Evolutionary conservation across 495 filamentous ascomycete species (phyloP), one percentile per base, ranked within the genome.

Genomic region (Penicillium silybi): DNA sequence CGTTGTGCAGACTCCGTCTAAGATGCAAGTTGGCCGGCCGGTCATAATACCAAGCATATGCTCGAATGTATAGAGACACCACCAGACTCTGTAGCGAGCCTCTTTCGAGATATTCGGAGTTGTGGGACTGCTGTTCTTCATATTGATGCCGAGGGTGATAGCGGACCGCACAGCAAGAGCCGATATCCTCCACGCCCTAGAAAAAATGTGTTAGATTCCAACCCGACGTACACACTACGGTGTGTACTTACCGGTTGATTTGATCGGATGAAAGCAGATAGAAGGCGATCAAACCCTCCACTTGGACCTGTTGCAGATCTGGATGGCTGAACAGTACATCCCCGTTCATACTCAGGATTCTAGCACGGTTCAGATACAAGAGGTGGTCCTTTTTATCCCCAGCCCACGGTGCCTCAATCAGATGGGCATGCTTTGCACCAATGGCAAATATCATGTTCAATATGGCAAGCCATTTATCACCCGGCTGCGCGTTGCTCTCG

Each of bases 361-460:
- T 47, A 27, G 51, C 51, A n/a, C 51, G 51, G 11, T 50, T 61
- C 50, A 61, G 27, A 42, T 51, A 61, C 27, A 48, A 25, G n/a
- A 84, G 50, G 62, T 85, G 81, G 53, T 84, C 84, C 40, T 71
- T 66, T 20, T 76, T 71, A 53, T 69, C 70, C 6, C 69, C 70
- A 35, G 60, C 68, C 77, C 76, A 81, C 22, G 74, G 68, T 13
- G 75, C 77, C 48, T 76, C 74, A 7, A 66, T 63, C 10, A 87
- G 70, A 53, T 81, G 74, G 17, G 76, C 74, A 63, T 85, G 80
- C 47, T 77, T 77, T 10, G 83, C 74, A 6, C 74, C 73, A 47
- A 87, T 85, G 17, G 85, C 85, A 52, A 88, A 85, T 16, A 87
- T 79, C 47, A 86, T 64, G 57, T 88, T 88, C 25, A 86, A 52